Conservation (phyloP, 768 basidiomycete species). For the Lactarius vividus region DNA sequence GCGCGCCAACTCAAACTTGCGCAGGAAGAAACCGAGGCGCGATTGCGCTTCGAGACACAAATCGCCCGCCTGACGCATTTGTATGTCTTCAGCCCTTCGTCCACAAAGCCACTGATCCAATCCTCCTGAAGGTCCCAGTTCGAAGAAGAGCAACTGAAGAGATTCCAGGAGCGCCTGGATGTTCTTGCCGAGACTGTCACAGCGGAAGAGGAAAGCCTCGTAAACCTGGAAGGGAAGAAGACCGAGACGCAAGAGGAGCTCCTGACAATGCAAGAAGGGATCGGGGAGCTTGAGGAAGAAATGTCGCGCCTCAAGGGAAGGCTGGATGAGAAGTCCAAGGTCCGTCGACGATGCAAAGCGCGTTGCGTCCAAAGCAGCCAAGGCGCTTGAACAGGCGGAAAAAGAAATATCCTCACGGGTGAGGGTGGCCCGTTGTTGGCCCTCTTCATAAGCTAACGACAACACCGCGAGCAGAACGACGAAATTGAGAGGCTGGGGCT, state of each 20-base stretch:
- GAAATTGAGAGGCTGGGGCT: constrained; percentile 86
- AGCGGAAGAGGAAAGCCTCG: constrained; percentile 53
- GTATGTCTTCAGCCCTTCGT: constrained; percentile 43
- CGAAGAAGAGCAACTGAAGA: constrained; percentile 70
- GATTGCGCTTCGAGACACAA: constrained; percentile 80
- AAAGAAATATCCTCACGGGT: constrained; percentile 89
- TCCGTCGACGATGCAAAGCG: constrained; percentile 73
- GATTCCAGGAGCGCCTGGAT: constrained; percentile 59
- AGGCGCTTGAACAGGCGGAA: constrained; percentile 77
- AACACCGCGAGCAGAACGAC: constrained; percentile 55
- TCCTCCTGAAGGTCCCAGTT: constrained; percentile 62
- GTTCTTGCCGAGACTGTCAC: constrained; percentile 51
- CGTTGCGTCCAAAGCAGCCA: constrained; percentile 63
- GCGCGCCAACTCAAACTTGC: constrained; percentile 86
- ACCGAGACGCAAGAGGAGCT: constrained; percentile 58
- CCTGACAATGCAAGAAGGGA: constrained; percentile 49
- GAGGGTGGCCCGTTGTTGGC: constrained; percentile 35
- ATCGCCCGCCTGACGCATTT: constrained; percentile 83
- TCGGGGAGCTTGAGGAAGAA: constrained; percentile 58
- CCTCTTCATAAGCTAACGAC: neutral
- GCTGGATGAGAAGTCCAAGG: constrained; percentile 70
- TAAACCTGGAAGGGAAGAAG: constrained; percentile 54
- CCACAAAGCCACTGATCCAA: constrained; percentile 4
- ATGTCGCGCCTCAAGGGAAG: constrained; percentile 57
- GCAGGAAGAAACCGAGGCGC: constrained; percentile 82